A percentile compares a stretch with the other conserved stretches of the same genome.
These are phyloP conservation scores for Sporisorium graminicola DNA, from an alignment of 1,284 basidiomycete genomes.

Conservation along the genomic window DNA sequence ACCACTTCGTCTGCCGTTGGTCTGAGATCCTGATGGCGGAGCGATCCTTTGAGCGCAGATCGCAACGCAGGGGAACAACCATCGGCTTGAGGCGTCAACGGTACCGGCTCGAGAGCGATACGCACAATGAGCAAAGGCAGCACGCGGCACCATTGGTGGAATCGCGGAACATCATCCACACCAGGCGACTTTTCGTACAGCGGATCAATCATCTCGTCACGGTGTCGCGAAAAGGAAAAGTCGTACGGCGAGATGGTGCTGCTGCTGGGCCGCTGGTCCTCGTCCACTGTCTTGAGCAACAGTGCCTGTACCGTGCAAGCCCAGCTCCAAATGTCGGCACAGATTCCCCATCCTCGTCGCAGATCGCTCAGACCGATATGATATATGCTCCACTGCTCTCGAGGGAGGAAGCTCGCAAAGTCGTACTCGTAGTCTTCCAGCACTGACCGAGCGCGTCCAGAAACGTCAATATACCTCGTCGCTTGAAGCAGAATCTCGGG, in stretches of 20 bases:
- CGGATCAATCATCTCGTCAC: slow-evolving; percentile 51
- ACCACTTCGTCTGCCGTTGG: slow-evolving; percentile 47
- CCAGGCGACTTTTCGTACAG: slow-evolving; percentile 38
- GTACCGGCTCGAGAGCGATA: slow-evolving; percentile 29
- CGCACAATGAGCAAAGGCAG: slow-evolving; percentile 54
- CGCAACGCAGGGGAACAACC: slow-evolving; percentile 25
- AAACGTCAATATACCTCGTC: slow-evolving; percentile 46
- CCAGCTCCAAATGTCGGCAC: slow-evolving; percentile 63
- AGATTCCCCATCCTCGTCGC: slow-evolving; percentile 58
- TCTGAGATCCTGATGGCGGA: slow-evolving; percentile 48
- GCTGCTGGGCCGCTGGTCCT: slow-evolving; percentile 39
- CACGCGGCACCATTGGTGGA: slow-evolving; percentile 58
- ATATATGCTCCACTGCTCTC: slow-evolving; percentile 32
- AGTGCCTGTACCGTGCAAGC: slow-evolving; percentile 57
- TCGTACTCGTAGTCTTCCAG: slow-evolving; percentile 58
- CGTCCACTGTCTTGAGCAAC: slow-evolving; percentile 45
- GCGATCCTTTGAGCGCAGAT: slow-evolving; percentile 31
- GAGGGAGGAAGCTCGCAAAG: slow-evolving; percentile 27
- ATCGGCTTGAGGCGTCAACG: slow-evolving; percentile 28
- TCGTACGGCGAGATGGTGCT: slow-evolving; percentile 58
- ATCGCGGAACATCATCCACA: slow-evolving; percentile 53
- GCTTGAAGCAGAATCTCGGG: slow-evolving; percentile 63
- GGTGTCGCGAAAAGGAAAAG: slow-evolving; percentile 56
- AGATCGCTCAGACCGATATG: slow-evolving; percentile 52
- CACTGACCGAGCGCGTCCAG: slow-evolving; percentile 42